Conservation (phyloP, 202 grass and related monocot genomes). For the Bolboschoenoplectus hybrid region DNA sequence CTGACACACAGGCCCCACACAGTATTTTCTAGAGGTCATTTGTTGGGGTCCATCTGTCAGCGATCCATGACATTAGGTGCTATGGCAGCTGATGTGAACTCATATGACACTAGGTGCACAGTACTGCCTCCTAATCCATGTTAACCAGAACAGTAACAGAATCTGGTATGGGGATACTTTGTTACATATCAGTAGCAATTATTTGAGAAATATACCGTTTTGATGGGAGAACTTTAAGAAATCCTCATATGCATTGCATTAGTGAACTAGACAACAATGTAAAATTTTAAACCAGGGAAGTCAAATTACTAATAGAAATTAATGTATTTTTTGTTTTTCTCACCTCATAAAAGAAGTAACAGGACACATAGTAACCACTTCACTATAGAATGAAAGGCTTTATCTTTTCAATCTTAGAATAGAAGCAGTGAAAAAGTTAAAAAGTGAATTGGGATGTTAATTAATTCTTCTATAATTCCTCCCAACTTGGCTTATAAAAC, state of each 20-base stretch:
- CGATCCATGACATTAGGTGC: background rate
- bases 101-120: background rate
- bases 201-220: background rate
- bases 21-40: too few species aligned
- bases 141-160: slow-evolving; percentile 2
- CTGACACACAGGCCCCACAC: too few species aligned
- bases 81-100: background rate
- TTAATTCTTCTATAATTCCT: background rate
- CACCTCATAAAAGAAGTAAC: background rate
- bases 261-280: background rate
- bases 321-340: background rate
- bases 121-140: background rate
- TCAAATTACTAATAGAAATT: background rate
- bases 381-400: background rate
- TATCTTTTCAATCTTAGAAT: background rate
- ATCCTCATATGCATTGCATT: background rate
- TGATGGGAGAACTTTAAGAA: background rate
- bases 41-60: background rate
- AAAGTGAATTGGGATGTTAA: background rate
- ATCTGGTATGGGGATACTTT: background rate
- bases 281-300: background rate
- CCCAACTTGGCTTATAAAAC: background rate
- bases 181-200: background rate
- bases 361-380: background rate
- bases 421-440: background rate